Conservation (phyloP, 306 rosid species). For the Dalbergia cochinchinensis region DNA sequence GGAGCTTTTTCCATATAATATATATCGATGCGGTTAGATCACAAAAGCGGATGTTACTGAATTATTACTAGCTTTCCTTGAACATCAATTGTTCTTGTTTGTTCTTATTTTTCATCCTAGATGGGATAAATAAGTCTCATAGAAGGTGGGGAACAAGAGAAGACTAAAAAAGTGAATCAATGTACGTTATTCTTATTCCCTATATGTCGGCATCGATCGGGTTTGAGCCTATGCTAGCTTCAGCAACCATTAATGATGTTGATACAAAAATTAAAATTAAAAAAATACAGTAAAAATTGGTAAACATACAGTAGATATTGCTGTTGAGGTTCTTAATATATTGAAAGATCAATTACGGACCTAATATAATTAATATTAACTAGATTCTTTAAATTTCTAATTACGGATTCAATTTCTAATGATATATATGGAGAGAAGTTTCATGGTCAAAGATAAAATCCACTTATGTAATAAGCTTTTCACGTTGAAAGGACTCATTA, state of each 20-base stretch:
- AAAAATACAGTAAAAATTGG: slow-evolving; percentile 27
- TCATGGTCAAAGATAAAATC: no score
- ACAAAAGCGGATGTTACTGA: no score
- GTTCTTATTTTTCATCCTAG: not conserved
- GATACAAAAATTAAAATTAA: not conserved
- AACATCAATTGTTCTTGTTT: not conserved
- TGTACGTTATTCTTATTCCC: not conserved
- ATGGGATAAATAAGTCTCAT: not conserved
- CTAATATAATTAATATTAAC: no score
- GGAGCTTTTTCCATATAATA: no score
- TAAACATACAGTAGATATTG: slow-evolving; percentile 24
- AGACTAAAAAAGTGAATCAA: slow-evolving; percentile 31
- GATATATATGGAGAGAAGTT: no score
- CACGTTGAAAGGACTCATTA: no score
- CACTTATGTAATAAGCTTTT: no score
- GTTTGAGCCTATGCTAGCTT: not conserved
- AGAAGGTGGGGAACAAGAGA: slow-evolving; percentile 9
- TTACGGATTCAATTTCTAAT: no score
- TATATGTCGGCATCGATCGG: not conserved
- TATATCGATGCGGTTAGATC: no score
- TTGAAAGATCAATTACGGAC: no score
- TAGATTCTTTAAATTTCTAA: no score
- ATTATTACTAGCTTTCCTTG: no score
- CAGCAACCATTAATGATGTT: not conserved
- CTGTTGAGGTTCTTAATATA: slow-evolving; percentile 1